Conservation (phyloP, 495 filamentous ascomycete species). For the Tuber magnatum region DNA sequence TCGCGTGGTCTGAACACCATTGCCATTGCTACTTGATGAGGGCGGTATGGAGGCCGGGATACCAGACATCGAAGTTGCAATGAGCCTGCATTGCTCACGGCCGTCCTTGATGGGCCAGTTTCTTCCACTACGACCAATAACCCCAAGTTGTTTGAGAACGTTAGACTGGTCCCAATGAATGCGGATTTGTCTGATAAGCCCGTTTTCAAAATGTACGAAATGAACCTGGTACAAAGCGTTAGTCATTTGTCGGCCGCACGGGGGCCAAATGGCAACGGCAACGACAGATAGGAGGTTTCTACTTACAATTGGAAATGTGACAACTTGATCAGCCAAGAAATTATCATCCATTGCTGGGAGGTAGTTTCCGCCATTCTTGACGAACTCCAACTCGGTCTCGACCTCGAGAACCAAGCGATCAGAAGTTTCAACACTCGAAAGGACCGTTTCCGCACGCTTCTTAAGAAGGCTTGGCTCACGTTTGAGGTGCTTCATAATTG, state of each 20-base stretch:
- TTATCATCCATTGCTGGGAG: conserved; percentile 89
- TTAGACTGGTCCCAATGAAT: conserved; percentile 93
- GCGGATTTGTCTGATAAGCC: conserved; percentile 75
- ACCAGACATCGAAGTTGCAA: conserved; percentile 49
- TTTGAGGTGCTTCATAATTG: conserved; percentile 70
- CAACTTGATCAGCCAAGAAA: conserved; percentile 76
- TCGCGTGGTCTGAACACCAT: conserved; percentile 20
- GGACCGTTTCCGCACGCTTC: conserved; percentile 68
- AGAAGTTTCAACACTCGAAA: conserved; percentile 63
- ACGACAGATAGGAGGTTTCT: conserved; percentile 10
- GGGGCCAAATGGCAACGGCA: background rate
- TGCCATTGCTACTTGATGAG: conserved; percentile 16
- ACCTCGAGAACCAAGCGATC: conserved; percentile 66
- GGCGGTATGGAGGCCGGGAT: conserved; percentile 8
- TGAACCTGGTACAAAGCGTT: conserved; percentile 57
- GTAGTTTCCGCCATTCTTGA: conserved; percentile 73
- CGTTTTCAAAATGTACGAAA: conserved; percentile 75
- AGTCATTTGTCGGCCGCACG: conserved; percentile 16
- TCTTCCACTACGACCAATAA: conserved; percentile 79
- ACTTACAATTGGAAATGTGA: conserved; percentile 75
- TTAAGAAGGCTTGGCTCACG: conserved; percentile 60
- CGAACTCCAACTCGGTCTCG: conserved; percentile 77
- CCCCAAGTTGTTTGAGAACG: conserved; percentile 83
- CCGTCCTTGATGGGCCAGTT: conserved; percentile 93
- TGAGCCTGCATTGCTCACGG: conserved; percentile 71